These are phyloP conservation scores for Ceratobasidium sp. DNA, from an alignment of 1,284 basidiomycete species.

Conservation along the genomic window DNA sequence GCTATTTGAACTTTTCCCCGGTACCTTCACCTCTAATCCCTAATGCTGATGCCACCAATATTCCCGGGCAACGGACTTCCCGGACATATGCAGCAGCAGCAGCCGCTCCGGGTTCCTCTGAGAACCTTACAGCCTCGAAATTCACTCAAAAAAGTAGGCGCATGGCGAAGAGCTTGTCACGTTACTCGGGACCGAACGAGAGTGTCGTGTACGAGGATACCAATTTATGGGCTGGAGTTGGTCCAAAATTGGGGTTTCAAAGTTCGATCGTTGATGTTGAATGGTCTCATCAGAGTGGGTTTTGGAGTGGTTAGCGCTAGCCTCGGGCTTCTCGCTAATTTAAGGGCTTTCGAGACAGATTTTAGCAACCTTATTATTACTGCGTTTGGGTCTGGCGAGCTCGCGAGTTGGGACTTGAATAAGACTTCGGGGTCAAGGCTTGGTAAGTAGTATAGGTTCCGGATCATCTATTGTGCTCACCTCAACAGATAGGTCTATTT, in stretches of 20 bases:
- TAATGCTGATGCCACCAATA: constrained; percentile 5
- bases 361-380: constrained; percentile 86
- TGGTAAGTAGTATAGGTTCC: constrained; percentile 63
- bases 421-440: constrained; percentile 74
- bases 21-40: constrained; percentile 14
- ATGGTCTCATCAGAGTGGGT: constrained; percentile 82
- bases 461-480: background rate
- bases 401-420: constrained; percentile 87
- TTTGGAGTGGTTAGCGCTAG: background rate
- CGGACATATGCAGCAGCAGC: constrained; percentile 42
- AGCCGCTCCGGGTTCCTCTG: constrained; percentile 16
- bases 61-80: constrained; percentile 14
- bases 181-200: constrained; percentile 46
- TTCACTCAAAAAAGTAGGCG: constrained; percentile 21
- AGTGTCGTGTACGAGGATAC: constrained; percentile 55
- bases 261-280: constrained; percentile 82
- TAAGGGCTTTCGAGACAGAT: constrained; percentile 59
- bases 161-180: constrained; percentile 19
- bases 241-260: constrained; percentile 72
- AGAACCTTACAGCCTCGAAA: constrained; percentile 4
- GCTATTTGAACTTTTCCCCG: constrained; percentile 35
- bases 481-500: constrained; percentile 71
- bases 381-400: constrained; percentile 84
- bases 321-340: background rate
- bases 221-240: constrained; percentile 80